Evolutionary conservation across 1,284 basidiomycete species (phyloP).

Genomic region (Puccinia novopanici): DNA sequence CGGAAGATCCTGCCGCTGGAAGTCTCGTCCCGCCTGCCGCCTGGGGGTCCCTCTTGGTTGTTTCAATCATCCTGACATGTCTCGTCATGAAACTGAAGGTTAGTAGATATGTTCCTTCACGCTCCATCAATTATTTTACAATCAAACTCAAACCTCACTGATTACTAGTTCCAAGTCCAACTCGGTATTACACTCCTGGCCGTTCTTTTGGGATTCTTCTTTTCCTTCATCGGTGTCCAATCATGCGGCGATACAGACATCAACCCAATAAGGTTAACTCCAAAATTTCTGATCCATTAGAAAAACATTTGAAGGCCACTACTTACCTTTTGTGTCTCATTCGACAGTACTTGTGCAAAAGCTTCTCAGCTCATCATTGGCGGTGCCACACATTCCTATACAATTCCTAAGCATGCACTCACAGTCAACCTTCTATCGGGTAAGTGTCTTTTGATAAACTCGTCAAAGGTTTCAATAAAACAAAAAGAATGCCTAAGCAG

Average conservation of each 20-base stretch:
- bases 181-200: slow-evolving; percentile 61
- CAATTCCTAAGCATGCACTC: slow-evolving; percentile 61
- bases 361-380: slow-evolving; percentile 69
- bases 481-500: not conserved
- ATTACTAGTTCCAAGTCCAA: slow-evolving; percentile 56
- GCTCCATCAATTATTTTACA: slow-evolving; percentile 57
- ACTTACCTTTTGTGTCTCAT: not conserved
- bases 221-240: slow-evolving; percentile 72
- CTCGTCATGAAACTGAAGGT: slow-evolving; percentile 60
- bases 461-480: not conserved
- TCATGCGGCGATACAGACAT: slow-evolving; percentile 65
- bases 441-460: slow-evolving; percentile 54
- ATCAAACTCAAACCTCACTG: not conserved
- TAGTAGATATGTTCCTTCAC: slow-evolving; percentile 63
- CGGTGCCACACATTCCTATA: slow-evolving; percentile 65
- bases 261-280: slow-evolving; percentile 64
- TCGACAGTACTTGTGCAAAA: slow-evolving; percentile 62
- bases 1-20: slow-evolving; percentile 62
- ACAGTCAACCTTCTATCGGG: slow-evolving; percentile 68
- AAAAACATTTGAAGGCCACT: not conserved
- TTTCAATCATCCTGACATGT: slow-evolving; percentile 65
- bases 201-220: slow-evolving; percentile 65
- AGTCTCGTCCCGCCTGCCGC: slow-evolving; percentile 67
- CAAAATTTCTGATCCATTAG: not conserved
- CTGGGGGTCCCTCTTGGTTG: slow-evolving; percentile 65